Evolutionary conservation across 169 alveolate genomes (phyloP), one percentile per base, ranked within the genome.

Genomic region (Pseudocohnilembus persalinus): DNA sequence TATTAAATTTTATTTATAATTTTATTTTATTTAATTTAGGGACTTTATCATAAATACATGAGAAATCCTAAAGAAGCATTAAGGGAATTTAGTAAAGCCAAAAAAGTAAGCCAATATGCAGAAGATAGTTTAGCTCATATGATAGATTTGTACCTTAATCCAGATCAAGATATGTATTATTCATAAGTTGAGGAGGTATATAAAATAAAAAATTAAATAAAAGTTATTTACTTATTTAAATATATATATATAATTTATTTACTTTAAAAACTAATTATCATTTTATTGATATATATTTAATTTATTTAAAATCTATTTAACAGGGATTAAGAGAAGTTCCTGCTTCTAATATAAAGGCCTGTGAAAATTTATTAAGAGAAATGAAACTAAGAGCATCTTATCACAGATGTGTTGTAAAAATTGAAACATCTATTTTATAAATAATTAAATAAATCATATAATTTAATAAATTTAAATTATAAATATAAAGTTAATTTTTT

Each of bases 121-220:
- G 91, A 90, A 64, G 95, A 95, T 33, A 93, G 96, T 35, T 76
- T 94, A 26, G 93, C 91, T 65, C 88, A 87, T 63, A 94, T 96
- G 96, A 92, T 95, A 6, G 96, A 95, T 76, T 88, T 96, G 30
- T 96, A 95, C 85, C 90, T 95, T 28, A 93, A 94, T 78, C 97
- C 98, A 27, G 95, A 93, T 85, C 83, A 88, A 73, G 97, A 93
- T 88, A 35, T 92, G 63, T 84, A 89, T 49, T 91, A 90, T 74
- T 89, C 93, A 73, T 73, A 33, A 0, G 89, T 78, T 68, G 89
- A 82, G 86, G 90, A 85, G 82, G 81, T 33, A 32, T 75, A 64
- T 87, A 89, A 73, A 68, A 77, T n/a, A 34, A n/a, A n/a, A n/a
- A n/a, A n/a, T n/a, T n/a, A n/a, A n/a, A n/a, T n/a, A n/a, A n/a